phyloP scores from a whole-genome alignment of 1,284 basidiomycete species.

The Pseudozyma hubeiensis region DNA sequence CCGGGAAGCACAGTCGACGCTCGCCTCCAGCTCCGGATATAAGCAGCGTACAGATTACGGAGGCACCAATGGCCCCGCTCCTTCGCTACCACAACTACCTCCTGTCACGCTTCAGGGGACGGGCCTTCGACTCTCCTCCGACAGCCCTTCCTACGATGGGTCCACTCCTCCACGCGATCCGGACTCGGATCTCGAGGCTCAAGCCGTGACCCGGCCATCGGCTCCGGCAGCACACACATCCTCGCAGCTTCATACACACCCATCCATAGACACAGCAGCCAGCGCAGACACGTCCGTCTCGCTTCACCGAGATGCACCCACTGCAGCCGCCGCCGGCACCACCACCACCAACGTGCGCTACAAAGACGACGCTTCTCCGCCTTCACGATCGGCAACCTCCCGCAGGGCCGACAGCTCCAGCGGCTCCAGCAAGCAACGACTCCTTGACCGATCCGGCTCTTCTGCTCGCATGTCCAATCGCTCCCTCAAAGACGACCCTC shows the following conservation, averaged over 20 bases:
- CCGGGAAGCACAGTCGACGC: slow-evolving; percentile 7
- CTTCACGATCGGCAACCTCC: slow-evolving; percentile 2
- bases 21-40: slow-evolving; percentile 31
- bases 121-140: slow-evolving; percentile 29
- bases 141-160: slow-evolving; percentile 12
- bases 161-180: neutral
- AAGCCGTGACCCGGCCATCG: neutral
- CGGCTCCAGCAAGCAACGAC: slow-evolving; percentile 16
- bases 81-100: slow-evolving; percentile 19
- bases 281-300: neutral
- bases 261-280: neutral
- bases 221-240: no score
- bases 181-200: slow-evolving; percentile 24
- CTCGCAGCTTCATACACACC: neutral
- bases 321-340: neutral
- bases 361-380: slow-evolving; percentile 1
- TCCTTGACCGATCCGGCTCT: slow-evolving; percentile 11
- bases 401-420: slow-evolving; percentile 17
- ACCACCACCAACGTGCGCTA: slow-evolving; percentile 10
- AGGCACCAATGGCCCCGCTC: slow-evolving; percentile 12
- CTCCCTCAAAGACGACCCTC: slow-evolving; percentile 22
- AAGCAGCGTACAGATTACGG: slow-evolving; percentile 33
- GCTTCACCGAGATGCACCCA: neutral
- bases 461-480: slow-evolving; percentile 21
- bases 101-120: slow-evolving; percentile 44